These are phyloP conservation scores for Penicillium psychrosexuale DNA, from an alignment of 2,329 filamentous ascomycete genomes.

Conservation along the genomic window DNA sequence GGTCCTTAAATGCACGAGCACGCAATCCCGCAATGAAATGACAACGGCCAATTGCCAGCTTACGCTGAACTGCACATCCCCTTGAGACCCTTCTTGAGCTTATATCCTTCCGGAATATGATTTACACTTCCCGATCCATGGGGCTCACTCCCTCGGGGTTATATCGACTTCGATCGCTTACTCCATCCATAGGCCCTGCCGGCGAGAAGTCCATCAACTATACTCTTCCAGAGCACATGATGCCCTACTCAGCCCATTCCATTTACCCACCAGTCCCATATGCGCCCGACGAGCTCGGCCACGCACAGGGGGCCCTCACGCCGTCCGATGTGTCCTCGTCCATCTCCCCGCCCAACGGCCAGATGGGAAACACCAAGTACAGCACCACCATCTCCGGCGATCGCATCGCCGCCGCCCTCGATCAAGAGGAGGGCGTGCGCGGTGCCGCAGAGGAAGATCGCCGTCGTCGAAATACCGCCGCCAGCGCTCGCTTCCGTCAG, in stretches of 20 bases:
- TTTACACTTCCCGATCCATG: conserved; percentile 17
- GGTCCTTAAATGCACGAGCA: conserved; percentile 27
- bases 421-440: conserved; percentile 68
- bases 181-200: conserved; percentile 18
- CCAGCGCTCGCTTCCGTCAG: conserved; percentile 81
- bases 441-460: conserved; percentile 84
- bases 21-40: conserved; percentile 38
- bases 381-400: conserved; percentile 39
- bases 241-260: conserved; percentile 38
- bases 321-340: conserved; percentile 44
- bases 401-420: conserved; percentile 48
- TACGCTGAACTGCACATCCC: conserved; percentile 10
- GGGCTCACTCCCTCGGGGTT: conserved; percentile 8
- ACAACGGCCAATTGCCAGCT: conserved; percentile 26
- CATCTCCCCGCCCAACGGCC: conserved; percentile 41
- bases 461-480: conserved; percentile 82
- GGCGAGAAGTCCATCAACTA: conserved; percentile 41
- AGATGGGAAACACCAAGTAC: conserved; percentile 41
- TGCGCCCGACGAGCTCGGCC: conserved; percentile 37
- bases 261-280: conserved; percentile 40
- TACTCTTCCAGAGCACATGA: conserved; percentile 38
- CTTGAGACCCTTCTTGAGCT: conserved; percentile 13
- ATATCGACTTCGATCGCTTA: conserved; percentile 22
- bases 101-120: conserved; percentile 17
- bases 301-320: conserved; percentile 36